Evolutionary conservation across 2,329 filamentous ascomycete genomes (phyloP), one percentile per base, ranked within the genome.

Genomic region (Fusarium heterosporum): DNA sequence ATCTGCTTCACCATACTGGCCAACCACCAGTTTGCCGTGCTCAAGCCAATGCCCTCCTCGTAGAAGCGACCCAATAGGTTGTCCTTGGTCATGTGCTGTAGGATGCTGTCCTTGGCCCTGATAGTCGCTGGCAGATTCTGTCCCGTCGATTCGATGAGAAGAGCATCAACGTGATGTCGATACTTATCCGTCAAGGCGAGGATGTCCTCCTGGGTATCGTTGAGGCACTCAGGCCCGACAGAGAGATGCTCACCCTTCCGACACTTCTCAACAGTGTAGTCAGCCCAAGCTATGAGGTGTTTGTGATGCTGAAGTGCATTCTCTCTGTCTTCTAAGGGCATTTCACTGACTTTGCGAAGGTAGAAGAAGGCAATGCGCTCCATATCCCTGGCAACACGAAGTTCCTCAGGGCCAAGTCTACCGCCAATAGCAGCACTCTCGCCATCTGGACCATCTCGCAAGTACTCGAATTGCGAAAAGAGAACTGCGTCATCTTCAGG

Each of bases 31-130:
- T 39, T 39, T 10, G 22, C 16, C 4, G 7, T n/a, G 22, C 14
- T 11, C 14, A 48, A 9, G 9, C 46, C 46, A 12, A 38, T 17
- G 3, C 46, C 46, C 8, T 19, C 34, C 25, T 48, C 22, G 57
- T 82, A 81, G 43, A 78, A 75, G 13, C 68, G 47, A 12, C 75
- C 64, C 4, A 81, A 63, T 26, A 80, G 61, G 29, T 32, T 22
- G 8, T 74, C 70, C 25, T 80, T 72, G 26, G 66, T 72, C 46
- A 82, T 60, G 46, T 76, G 70, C 55, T 81, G 79, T 7, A 81
- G 72, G 48, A 79, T 75, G 10, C 68, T 77, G 8, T 55, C 72
- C 39, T 76, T 11, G 7, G 39, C 17, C 11, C 39, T 22, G 39
- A 41, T 41, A 10, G 39, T 41, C 8, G 19, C 17, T 8, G 39